Evolutionary conservation across 495 filamentous ascomycete genomes (phyloP).

Genomic region (Aspergillus egyptiacus): DNA sequence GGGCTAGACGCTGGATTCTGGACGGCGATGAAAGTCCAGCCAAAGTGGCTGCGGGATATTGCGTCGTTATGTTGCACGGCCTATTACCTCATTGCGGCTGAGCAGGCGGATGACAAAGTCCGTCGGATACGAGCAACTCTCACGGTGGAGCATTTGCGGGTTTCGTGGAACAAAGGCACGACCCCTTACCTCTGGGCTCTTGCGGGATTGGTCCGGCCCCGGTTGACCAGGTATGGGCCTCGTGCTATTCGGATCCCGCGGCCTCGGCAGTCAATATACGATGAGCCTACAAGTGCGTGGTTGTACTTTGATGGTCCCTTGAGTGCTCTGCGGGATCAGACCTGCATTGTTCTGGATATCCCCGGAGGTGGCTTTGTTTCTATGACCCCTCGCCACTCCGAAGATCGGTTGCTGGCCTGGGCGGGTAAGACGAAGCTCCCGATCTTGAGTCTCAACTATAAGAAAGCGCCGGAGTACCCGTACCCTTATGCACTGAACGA

Average conservation of each 20-base stretch:
- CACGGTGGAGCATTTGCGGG: constrained; percentile 84
- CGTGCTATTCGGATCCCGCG: constrained; percentile 77
- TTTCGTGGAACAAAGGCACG: constrained; percentile 91
- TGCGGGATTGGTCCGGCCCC: constrained; percentile 65
- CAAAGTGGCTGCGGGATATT: constrained; percentile 76
- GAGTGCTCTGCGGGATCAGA: constrained; percentile 68
- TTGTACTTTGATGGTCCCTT: constrained; percentile 90
- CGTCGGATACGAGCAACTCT: constrained; percentile 78
- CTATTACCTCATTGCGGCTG: constrained; percentile 89
- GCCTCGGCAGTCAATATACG: constrained; percentile 70
- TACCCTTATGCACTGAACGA: constrained; percentile 96
- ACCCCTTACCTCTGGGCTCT: constrained; percentile 74
- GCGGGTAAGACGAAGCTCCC: constrained; percentile 78
- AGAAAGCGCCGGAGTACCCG: constrained; percentile 88
- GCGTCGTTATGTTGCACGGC: constrained; percentile 73
- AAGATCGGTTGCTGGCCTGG: constrained; percentile 90
- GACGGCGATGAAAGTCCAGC: constrained; percentile 89
- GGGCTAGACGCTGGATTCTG: constrained; percentile 95
- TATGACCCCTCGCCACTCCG: constrained; percentile 84
- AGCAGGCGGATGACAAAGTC: constrained; percentile 96
- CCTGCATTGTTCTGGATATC: constrained; percentile 78
- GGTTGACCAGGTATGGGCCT: constrained; percentile 69
- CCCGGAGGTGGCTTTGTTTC: constrained; percentile 95
- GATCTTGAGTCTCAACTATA: constrained; percentile 85
- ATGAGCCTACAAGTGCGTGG: constrained; percentile 79